These are phyloP conservation scores for Barnettozyma pratensis DNA, from an alignment of 805 yeast genomes.

Conservation along the genomic window DNA sequence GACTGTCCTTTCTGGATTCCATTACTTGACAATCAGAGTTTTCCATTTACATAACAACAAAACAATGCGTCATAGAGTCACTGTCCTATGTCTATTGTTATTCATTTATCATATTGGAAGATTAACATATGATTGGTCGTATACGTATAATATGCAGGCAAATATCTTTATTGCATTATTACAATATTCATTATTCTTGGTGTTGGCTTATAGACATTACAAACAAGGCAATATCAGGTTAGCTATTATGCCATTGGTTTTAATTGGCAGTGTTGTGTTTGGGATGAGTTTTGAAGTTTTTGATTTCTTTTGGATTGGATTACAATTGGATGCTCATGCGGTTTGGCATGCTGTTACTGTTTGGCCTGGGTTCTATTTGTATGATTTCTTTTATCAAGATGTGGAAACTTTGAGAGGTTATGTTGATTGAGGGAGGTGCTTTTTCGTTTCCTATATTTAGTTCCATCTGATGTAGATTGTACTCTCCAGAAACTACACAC, in stretches of 20 bases:
- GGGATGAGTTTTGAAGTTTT: slow-evolving; percentile 91
- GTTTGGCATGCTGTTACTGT: slow-evolving; percentile 91
- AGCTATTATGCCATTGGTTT: slow-evolving; percentile 42
- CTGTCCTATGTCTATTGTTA: slow-evolving; percentile 39
- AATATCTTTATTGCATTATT: slow-evolving; percentile 73
- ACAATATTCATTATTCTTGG: slow-evolving; percentile 49
- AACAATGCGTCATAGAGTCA: slow-evolving; percentile 34
- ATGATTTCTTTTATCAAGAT: slow-evolving; percentile 50
- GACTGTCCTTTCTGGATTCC: slow-evolving; percentile 77
- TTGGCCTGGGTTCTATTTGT: slow-evolving; percentile 73
- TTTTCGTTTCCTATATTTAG: neutral
- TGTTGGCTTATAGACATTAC: slow-evolving; percentile 29
- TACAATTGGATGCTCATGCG: slow-evolving; percentile 84
- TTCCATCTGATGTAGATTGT: no score
- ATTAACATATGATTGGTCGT: slow-evolving; percentile 72
- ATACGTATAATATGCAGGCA: slow-evolving; percentile 90
- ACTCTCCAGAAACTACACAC: no score
- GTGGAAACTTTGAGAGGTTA: slow-evolving; percentile 33
- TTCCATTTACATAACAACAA: slow-evolving; percentile 47
- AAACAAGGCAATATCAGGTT: slow-evolving; percentile 14
- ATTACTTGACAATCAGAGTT: slow-evolving; percentile 57
- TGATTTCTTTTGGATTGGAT: slow-evolving; percentile 74
- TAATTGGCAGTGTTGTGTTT: slow-evolving; percentile 47
- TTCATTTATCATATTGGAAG: slow-evolving; percentile 64
- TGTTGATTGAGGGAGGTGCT: slow-evolving; percentile 6